Evolutionary conservation across 1,139 yeast genomes (phyloP).

Genomic region (Sugiyamaella neomexicana): DNA sequence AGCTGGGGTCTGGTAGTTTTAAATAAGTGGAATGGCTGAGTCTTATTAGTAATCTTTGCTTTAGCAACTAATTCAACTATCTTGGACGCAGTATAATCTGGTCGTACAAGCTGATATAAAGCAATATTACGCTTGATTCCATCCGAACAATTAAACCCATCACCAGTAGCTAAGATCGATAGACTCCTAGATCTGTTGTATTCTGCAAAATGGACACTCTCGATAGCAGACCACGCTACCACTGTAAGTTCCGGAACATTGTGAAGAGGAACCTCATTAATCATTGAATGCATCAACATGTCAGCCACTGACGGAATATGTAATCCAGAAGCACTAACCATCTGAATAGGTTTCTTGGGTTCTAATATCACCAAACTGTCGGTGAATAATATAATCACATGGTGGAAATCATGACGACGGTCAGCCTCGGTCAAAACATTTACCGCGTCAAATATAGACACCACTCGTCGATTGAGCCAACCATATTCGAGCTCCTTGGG

Average conservation of each 20-base stretch:
- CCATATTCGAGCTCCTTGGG: constrained; percentile 85
- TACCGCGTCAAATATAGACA: constrained; percentile 68
- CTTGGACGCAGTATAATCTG: constrained; percentile 43
- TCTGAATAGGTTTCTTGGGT: constrained; percentile 35
- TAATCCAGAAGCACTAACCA: constrained; percentile 39
- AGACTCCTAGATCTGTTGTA: constrained; percentile 27
- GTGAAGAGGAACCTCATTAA: constrained; percentile 79
- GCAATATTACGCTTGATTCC: constrained; percentile 25
- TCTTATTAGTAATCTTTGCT: constrained; percentile 74
- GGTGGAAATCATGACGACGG: constrained; percentile 34
- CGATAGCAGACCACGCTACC: constrained; percentile 65
- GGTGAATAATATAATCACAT: constrained; percentile 73
- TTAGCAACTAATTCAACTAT: constrained; percentile 70
- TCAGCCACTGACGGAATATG: constrained; percentile 70
- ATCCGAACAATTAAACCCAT: constrained; percentile 17
- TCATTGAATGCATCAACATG: constrained; percentile 81
- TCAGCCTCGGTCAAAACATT: constrained; percentile 42
- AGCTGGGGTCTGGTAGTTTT: constrained; percentile 47
- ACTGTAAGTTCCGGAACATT: constrained; percentile 70
- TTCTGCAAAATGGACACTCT: constrained; percentile 43
- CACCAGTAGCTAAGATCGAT: constrained; percentile 23
- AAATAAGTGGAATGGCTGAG: constrained; percentile 85
- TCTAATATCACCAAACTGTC: constrained; percentile 70
- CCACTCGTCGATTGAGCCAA: constrained; percentile 83
- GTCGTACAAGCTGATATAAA: constrained; percentile 40